phyloP scores from a whole-genome alignment of 78 protist genomes.

The Dictyostelium brefeldianum region DNA sequence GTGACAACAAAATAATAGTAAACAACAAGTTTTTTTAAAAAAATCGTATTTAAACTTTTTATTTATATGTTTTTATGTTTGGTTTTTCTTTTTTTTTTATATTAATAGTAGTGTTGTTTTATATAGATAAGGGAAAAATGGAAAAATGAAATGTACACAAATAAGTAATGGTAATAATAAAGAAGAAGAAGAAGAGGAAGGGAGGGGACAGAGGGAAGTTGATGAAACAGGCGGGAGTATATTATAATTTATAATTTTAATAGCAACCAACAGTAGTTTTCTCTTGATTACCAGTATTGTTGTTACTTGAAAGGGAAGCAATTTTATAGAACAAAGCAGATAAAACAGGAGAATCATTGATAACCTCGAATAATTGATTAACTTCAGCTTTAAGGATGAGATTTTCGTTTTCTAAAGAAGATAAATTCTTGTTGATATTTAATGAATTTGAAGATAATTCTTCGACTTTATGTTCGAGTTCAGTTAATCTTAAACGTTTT shows the following conservation, averaged over 20 bases:
- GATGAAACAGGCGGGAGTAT: too few species aligned
- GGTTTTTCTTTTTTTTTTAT: too few species aligned
- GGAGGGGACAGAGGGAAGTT: too few species aligned
- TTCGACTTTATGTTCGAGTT: conserved; percentile 67
- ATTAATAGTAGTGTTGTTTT: too few species aligned
- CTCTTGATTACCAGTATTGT: background rate
- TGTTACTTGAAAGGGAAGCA: background rate
- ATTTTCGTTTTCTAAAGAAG: conserved; percentile 51
- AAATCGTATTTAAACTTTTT: too few species aligned
- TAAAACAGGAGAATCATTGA: conserved; percentile 55
- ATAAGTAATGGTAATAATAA: too few species aligned
- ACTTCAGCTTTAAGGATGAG: conserved; percentile 69
- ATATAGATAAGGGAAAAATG: too few species aligned
- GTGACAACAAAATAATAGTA: too few species aligned
- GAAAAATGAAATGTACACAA: too few species aligned
- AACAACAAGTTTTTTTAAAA: too few species aligned
- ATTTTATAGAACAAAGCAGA: conserved; percentile 35
- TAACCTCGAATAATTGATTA: conserved; percentile 55
- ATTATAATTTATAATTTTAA: background rate
- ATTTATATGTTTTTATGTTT: too few species aligned
- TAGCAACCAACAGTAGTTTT: background rate
- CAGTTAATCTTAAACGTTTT: conserved; percentile 79
- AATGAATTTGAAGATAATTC: conserved; percentile 39
- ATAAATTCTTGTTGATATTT: background rate
- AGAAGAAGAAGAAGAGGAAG: too few species aligned